phyloP scores from a whole-genome alignment of 164 flowering plant species.

The Annona cherimola region DNA sequence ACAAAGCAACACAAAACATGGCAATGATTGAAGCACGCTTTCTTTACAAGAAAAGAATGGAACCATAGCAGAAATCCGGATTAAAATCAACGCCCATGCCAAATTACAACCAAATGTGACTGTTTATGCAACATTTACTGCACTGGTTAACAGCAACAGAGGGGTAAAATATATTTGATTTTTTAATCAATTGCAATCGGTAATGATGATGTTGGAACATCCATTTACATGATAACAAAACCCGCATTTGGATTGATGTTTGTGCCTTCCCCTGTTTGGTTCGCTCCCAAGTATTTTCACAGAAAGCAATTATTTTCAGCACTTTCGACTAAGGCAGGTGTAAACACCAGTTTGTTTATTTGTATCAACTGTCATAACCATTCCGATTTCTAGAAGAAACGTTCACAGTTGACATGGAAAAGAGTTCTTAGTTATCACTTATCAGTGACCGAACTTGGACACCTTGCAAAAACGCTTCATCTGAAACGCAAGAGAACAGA shows the following conservation, averaged over 20 bases:
- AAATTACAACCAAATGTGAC: no score
- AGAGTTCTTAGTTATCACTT: no score
- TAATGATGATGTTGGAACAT: neutral
- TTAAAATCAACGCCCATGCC: no score
- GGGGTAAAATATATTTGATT: neutral
- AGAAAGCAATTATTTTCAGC: neutral
- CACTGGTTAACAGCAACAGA: neutral
- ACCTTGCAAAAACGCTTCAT: neutral
- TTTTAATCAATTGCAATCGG: neutral
- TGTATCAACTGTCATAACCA: no score
- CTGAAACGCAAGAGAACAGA: neutral
- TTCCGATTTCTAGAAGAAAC: no score
- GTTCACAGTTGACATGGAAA: no score
- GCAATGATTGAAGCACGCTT: neutral
- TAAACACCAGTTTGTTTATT: no score
- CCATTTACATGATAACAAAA: neutral
- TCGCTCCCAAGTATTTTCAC: neutral
- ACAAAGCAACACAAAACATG: neutral
- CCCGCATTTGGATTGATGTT: neutral
- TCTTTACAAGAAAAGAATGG: neutral
- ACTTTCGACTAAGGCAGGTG: neutral
- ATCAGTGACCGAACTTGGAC: neutral
- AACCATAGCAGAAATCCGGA: no score
- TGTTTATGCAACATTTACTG: no score
- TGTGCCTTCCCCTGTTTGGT: neutral